A percentile compares a stretch with the other conserved stretches of the same genome.
phyloP scores from a whole-genome alignment of 805 yeast species.

The Lachancea waltii region DNA sequence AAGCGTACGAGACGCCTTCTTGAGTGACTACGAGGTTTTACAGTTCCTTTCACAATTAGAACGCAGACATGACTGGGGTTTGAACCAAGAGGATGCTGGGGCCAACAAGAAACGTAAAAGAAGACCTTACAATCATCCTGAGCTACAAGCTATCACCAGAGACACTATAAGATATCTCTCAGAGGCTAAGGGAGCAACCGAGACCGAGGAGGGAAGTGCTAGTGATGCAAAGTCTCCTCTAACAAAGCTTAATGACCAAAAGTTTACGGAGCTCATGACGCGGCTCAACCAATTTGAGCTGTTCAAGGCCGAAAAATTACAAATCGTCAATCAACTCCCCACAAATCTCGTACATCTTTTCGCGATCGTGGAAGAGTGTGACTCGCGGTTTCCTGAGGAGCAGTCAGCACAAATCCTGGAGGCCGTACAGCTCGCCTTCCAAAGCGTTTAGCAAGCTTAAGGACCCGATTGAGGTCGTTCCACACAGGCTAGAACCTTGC shows the following conservation, averaged over 20 bases:
- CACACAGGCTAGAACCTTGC: too few species aligned
- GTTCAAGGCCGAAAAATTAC: slow-evolving; percentile 78
- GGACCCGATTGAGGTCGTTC: too few species aligned
- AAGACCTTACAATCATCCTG: slow-evolving; percentile 31
- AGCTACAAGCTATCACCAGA: slow-evolving; percentile 32
- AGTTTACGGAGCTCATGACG: slow-evolving; percentile 28
- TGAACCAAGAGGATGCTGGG: slow-evolving; percentile 13
- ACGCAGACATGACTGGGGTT: slow-evolving; percentile 31
- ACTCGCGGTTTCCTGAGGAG: slow-evolving; percentile 68
- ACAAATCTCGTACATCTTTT: slow-evolving; percentile 70
- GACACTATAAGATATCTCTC: slow-evolving; percentile 29
- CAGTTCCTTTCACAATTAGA: slow-evolving; percentile 43
- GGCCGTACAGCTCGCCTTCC: slow-evolving; percentile 20
- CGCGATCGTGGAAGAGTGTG: slow-evolving; percentile 87
- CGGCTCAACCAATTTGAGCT: slow-evolving; percentile 40
- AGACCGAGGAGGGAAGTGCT: slow-evolving; percentile 12
- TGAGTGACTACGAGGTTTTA: slow-evolving; percentile 52
- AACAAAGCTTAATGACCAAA: slow-evolving; percentile 25
- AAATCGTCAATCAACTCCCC: slow-evolving; percentile 77
- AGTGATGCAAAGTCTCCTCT: slow-evolving; percentile 22
- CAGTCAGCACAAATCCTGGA: slow-evolving; percentile 53
- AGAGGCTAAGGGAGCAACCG: slow-evolving; percentile 9
- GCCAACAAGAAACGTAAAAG: slow-evolving; percentile 25
- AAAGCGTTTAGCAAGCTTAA: not conserved
- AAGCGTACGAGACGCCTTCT: slow-evolving; percentile 44